Base-by-base conservation (phyloP, 2,329 filamentous ascomycete species). In the Pestalotiopsis sp. region DNA sequence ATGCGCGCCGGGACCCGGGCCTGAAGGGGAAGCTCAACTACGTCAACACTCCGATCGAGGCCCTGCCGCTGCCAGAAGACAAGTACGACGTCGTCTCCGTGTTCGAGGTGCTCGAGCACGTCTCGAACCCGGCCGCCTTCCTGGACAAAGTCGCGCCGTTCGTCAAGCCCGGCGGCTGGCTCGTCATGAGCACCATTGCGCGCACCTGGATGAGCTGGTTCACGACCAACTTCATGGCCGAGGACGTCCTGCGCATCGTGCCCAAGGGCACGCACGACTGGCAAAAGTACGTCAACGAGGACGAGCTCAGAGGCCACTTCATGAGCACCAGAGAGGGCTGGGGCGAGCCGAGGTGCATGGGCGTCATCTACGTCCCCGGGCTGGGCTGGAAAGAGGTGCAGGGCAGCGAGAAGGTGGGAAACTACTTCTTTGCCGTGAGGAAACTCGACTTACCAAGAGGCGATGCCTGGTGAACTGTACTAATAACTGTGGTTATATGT, bases 31-130 rank as follows among this genome's bases (percentile, higher is more conserved):
- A 88, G 77, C 86, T 98, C 68, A 83, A 81, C 4, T 98, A 98
- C 81, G 78, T 90, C 41, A 93, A 95, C 75, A 90, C 88, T 0
- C 89, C 92, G 0, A 90, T 98, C 73, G 95, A 98, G 81, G 84
- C 88, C 4, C 83, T 96, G 0, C 80, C 83, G 0, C 63, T 79
- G 4, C 85, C 85, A 4, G 76, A 77, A 14, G 78, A 84, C 4
- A 83, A 86, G 13, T 96, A 90, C 82, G 94, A 98, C 78, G 81
- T 98, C 1, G 90, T 99, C 11, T 92, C 92, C 1, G 80, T 97
- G 6, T 99, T 98, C 80, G 96, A 99, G 81, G 96, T 99, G 4
- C 88, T 99, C 67, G 96, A 99, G 81, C 96, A 99, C 80, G 92
- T 99, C 69, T 90, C 92, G 68, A 84, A 89, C 25, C 94, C 94